Evolutionary conservation across 352 stramenopile species (phyloP).

Genomic region (Ophiocytium majus): DNA sequence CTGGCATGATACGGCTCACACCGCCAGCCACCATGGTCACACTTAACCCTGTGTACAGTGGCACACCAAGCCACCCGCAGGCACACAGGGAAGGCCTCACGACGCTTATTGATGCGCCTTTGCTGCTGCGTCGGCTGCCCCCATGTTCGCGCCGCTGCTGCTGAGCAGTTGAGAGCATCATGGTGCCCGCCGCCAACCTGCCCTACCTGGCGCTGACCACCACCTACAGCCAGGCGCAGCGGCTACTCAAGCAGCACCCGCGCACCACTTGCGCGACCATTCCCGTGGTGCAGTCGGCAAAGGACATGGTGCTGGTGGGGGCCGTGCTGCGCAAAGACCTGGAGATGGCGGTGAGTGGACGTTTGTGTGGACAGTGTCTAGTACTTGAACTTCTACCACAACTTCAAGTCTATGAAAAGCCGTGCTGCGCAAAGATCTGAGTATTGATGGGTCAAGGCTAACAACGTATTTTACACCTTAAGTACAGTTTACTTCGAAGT

Average conservation of each 20-base stretch:
- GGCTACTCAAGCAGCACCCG: neutral
- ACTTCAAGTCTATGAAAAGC: neutral
- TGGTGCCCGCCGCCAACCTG: constrained; percentile 18
- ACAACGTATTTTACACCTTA: neutral
- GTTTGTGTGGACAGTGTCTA: neutral
- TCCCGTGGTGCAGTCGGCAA: constrained; percentile 13
- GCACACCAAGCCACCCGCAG: too few relatives aligned
- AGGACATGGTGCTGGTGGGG: constrained; percentile 50
- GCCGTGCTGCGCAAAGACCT: constrained; percentile 46
- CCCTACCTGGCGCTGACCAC: constrained; percentile 15
- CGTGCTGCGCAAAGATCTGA: neutral
- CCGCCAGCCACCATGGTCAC: too few relatives aligned
- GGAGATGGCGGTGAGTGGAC: constrained; percentile 23
- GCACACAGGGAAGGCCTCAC: too few relatives aligned
- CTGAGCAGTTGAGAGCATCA: constrained; percentile 20
- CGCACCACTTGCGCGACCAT: neutral
- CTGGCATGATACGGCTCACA: too few relatives aligned
- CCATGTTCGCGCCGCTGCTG: neutral
- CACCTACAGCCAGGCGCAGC: constrained; percentile 6
- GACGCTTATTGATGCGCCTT: too few relatives aligned
- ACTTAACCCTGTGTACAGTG: too few relatives aligned
- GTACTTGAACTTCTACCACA: neutral
- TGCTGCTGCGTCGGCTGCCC: too few relatives aligned
- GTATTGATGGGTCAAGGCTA: too few relatives aligned
- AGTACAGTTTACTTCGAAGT: neutral